A percentile compares a stretch with the other conserved stretches of the same genome.
phyloP scores from a whole-genome alignment of 1,284 basidiomycete genomes.

The Athelia psychrophila region DNA sequence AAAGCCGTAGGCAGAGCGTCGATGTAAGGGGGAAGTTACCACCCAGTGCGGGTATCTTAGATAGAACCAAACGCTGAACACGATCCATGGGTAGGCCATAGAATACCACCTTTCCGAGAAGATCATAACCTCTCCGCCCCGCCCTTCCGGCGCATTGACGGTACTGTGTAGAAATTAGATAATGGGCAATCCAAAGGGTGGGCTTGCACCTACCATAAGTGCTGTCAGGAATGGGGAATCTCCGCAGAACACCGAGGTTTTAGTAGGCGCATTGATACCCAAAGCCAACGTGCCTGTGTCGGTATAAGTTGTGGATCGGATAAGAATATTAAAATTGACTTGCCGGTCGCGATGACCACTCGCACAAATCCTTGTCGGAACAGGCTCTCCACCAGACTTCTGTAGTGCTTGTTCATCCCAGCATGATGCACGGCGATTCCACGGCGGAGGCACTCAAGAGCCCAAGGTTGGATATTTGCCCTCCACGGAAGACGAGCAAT shows the following conservation, averaged over 20 bases:
- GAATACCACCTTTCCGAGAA: conserved; percentile 69
- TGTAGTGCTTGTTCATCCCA: conserved; percentile 65
- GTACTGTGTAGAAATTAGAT: conserved; percentile 39
- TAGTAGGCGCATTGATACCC: conserved; percentile 72
- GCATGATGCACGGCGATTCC: conserved; percentile 70
- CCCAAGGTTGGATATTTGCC: conserved; percentile 34
- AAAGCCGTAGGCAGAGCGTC: conserved; percentile 59
- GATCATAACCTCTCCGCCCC: conserved; percentile 67
- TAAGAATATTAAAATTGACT: too few relatives aligned
- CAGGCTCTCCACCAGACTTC: conserved; percentile 58
- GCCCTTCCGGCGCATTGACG: conserved; percentile 71
- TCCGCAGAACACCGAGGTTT: conserved; percentile 63
- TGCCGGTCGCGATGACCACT: conserved; percentile 64
- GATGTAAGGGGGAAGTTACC: conserved; percentile 66
- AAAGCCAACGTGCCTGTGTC: conserved; percentile 59
- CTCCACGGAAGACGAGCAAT: conserved; percentile 36
- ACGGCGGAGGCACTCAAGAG: conserved; percentile 44
- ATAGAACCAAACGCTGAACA: conserved; percentile 60
- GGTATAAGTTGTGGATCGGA: conserved; percentile 3
- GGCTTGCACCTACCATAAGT: conserved; percentile 43
- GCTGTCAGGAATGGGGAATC: conserved; percentile 67
- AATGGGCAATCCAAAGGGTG: not conserved
- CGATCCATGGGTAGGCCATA: conserved; percentile 62
- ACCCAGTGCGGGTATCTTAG: conserved; percentile 58
- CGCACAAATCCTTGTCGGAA: conserved; percentile 60